Evolutionary conservation across 2,329 filamentous ascomycete genomes (phyloP), one percentile per base, ranked within the genome.

Genomic region (Colletotrichum orbiculare): DNA sequence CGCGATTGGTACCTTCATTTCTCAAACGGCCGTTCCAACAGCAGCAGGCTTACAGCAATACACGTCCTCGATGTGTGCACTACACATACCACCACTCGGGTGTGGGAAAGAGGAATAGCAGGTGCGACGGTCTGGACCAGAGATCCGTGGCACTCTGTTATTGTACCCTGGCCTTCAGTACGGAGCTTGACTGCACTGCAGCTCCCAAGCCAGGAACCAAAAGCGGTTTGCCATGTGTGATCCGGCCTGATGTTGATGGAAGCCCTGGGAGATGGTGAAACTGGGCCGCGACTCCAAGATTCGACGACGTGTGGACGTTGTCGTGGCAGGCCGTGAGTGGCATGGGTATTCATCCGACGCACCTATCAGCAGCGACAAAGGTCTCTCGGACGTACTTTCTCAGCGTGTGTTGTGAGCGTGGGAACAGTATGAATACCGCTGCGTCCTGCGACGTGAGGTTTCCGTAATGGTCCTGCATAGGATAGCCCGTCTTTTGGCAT

Each of bases 301-400:
- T 61, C 56, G 61, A 60, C 50, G 56, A 60, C 39, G 35, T 46
- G n/a, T 54, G 56, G 25, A 25, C 25, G 25, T 25, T 5, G 50
- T 60, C 49, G 61, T 64, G 61, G 54, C 56, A 10, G 52, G 57
- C 50, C 46, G 45, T 47, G 61, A 60, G 35, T 64, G 61, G 61
- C 49, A 60, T 35, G 25, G 12, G 4, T 25, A 25, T 25, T 25
- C 25, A 25, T 9, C 39, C 12, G 25, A n/a, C 12, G 46, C 43
- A 41, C 41, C 34, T 47, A 34, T 49, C 48, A 47, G 60, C 42
- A 64, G 47, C 25, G 39, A 25, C 25, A 25, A 4, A 25, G 25
- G 25, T 25, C 25, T 25, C 25, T 5, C 25, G 4, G 25, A 10
- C 17, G 43, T 46, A 46, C 43, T 54, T 39, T 25, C 34, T 17